Evolutionary conservation across 2,329 filamentous ascomycete genomes (phyloP), one percentile per base, ranked within the genome.

Genomic region (Thelonectria rubi): DNA sequence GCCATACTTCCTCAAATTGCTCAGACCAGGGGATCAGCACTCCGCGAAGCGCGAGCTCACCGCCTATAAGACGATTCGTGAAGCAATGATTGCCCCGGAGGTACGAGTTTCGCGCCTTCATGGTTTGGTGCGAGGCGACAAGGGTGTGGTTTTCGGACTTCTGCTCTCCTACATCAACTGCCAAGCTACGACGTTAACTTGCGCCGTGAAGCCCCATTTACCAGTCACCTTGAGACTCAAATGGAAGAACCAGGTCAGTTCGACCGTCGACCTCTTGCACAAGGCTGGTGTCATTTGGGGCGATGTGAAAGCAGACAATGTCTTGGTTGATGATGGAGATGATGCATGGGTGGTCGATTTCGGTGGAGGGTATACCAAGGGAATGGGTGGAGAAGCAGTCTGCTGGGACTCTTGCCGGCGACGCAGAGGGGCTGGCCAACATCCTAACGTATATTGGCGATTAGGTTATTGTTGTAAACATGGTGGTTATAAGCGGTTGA

Each of bases 91-190:
- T n/a, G 56, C 64, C 20, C 12, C 20, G 8, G 17, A 20, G 3
- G 15, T 68, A 9, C 48, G 39, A 14, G 60, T 69, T 10, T 59
- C 64, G 20, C 58, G 61, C 15, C 61, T 67, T 32, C 58, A 34
- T 37, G 51, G 51, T 39, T 14, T 55, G 9, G 43, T 48, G 17
- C 57, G 21, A 17, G 49, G 63, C 24, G 49, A 60, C 6, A n/a
- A 14, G 2, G 56, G 58, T 9, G 5, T 21, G 1, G 54, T 65
- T 6, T 55, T 62, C 37, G 66, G 59, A 3, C 60, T 70, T 39
- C 51, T 70, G 5, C 61, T 70, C n/a, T 62, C 52, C 3, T 65
- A 68, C 10, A 58, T 69, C 18, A 46, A 67, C 34, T 64, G 62
- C 32, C 14, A 34, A 48, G 5, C n/a, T 14, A 4, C 18, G 17